phyloP scores from a whole-genome alignment of 2,329 filamentous ascomycete species.

The Aureobasidium mangrovei region DNA sequence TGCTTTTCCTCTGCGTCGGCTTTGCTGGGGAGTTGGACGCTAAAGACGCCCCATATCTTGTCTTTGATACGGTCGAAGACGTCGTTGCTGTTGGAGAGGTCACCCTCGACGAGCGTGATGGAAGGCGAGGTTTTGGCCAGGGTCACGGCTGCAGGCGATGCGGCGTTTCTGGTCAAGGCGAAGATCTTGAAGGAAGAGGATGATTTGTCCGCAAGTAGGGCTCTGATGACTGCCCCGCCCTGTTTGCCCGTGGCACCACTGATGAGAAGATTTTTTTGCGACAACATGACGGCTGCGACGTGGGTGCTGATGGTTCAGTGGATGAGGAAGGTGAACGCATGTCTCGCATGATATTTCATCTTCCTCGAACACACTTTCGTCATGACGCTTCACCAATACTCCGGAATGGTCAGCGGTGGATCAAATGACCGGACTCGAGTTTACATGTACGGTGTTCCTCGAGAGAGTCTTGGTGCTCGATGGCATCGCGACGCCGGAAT shows the following conservation, averaged over 20 bases:
- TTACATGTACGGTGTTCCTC: too few relatives aligned
- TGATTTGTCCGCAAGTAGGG: constrained; percentile 27
- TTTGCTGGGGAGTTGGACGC: constrained; percentile 44
- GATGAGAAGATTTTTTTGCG: constrained; percentile 28
- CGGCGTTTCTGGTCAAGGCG: constrained; percentile 50
- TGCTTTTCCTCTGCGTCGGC: constrained; percentile 41
- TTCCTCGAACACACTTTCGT: too few relatives aligned
- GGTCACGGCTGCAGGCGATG: constrained; percentile 43
- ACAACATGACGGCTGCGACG: too few relatives aligned
- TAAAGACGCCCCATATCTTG: constrained; percentile 48
- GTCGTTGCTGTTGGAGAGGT: constrained; percentile 46
- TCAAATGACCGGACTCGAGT: too few relatives aligned
- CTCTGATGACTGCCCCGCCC: constrained; percentile 35
- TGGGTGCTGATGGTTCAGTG: too few relatives aligned
- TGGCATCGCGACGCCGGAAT: too few relatives aligned
- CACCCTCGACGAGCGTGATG: constrained; percentile 49
- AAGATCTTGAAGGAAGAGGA: constrained; percentile 42
- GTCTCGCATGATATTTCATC: too few relatives aligned
- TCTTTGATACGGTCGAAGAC: constrained; percentile 34
- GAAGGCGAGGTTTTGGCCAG: constrained; percentile 37
- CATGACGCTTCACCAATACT: too few relatives aligned
- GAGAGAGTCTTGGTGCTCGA: too few relatives aligned
- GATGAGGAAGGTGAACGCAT: too few relatives aligned
- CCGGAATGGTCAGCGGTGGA: too few relatives aligned
- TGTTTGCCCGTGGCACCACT: constrained; percentile 40